These are phyloP conservation scores for Trebouxia gelatinosa DNA, from an alignment of 163 green algal genomes.

Conservation along the genomic window DNA sequence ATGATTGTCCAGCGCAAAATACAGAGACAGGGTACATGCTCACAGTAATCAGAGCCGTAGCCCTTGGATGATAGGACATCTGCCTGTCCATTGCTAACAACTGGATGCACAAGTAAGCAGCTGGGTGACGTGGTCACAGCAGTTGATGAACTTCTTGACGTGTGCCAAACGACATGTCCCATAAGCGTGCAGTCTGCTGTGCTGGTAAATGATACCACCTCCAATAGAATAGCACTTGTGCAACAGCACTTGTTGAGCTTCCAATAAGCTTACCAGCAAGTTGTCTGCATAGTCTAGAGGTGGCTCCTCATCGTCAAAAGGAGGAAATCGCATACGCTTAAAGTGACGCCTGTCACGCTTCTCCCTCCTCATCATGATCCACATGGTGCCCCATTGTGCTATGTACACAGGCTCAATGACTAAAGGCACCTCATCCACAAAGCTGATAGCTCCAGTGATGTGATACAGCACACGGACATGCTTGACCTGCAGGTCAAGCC, in stretches of 20 bases:
- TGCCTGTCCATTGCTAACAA: no score
- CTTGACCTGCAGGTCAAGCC: constrained; percentile 70
- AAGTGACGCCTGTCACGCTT: constrained; percentile 99
- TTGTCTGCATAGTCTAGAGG: constrained; percentile 99
- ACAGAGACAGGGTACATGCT: no score
- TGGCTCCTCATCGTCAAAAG: constrained; percentile 98
- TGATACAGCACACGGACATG: constrained; percentile 98
- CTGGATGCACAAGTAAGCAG: not conserved
- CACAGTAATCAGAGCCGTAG: no score
- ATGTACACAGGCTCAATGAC: constrained; percentile 99
- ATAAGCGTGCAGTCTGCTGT: no score
- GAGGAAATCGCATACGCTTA: constrained; percentile 99
- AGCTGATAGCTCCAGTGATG: constrained; percentile 98
- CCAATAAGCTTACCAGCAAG: constrained; percentile 62
- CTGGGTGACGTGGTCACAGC: no score
- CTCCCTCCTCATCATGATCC: constrained; percentile 99
- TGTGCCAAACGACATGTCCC: no score
- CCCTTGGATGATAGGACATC: no score
- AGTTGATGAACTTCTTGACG: no score
- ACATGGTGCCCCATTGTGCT: constrained; percentile 98
- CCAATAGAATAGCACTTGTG: no score
- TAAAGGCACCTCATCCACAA: constrained; percentile 96
- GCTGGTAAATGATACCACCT: no score
- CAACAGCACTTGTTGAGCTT: not conserved
- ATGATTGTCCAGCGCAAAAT: no score